Base-by-base conservation (phyloP, 768 basidiomycete genomes). In the Termitomyces sp. region DNA sequence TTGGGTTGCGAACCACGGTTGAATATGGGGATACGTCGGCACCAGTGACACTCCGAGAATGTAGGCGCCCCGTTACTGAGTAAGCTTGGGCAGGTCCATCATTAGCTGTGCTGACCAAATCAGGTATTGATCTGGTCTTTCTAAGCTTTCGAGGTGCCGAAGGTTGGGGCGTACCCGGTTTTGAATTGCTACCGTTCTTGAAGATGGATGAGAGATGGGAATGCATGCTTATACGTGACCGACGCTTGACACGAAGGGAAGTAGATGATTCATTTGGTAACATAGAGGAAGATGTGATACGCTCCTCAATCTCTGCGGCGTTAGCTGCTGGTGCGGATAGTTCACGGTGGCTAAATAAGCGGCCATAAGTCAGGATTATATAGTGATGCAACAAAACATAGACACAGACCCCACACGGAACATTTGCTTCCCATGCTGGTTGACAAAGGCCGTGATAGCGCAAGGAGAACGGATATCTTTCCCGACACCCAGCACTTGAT, bases 31-130 rank as follows among this genome's bases (percentile, higher is more conserved):
- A 79, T 46, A 83, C 73, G 57, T 92, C 88, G 13, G 81, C 83
- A 2, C 82, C 83, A 0, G 88, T 91, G 18, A 92, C 88, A 69
- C 88, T 90, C 61, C 89, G 86, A 3, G 90, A 90, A 64, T 92
- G 90, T 2, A 78, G 82, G 26, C 88, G 83, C 41, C 85, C 87
- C 4, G 73, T 57, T 7, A 69, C 49, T 42, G 60, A 63, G 51
- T 66, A 65, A 3, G 67, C 63, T 1, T 70, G 62, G 0, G 69
- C 63, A 22, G 70, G 33, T 64, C 69, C 52, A 46, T 64, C 66
- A 20, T 65, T 65, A 61, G 72, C 37, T 61, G 62, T 24, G 63
- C 66, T 73, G 58, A 72, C 64, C 70, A 75, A 71, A 63, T 90
- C 87, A 1, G 89, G 84, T 50, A 90, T 90, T 15, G 90, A 92